phyloP scores from a whole-genome alignment of 495 filamentous ascomycete genomes.

The Trypethelium eluteriae region DNA sequence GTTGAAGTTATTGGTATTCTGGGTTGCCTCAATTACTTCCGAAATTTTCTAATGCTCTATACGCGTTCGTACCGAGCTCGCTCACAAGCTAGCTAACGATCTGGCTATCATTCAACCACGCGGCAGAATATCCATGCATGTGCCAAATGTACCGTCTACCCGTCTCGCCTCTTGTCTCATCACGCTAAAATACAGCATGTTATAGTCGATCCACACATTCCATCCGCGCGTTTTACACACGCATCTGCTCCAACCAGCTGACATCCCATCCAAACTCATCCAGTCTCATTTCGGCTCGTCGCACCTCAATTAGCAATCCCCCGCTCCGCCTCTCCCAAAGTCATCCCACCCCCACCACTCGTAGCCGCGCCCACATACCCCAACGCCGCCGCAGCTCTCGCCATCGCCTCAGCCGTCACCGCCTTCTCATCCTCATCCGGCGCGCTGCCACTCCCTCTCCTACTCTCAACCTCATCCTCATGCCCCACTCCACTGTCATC shows the following conservation, averaged over 20 bases:
- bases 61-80: background rate
- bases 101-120: too few relatives aligned
- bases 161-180: too few relatives aligned
- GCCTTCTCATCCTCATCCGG: slow-evolving; percentile 4
- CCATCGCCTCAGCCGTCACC: background rate
- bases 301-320: too few relatives aligned
- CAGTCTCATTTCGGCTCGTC: too few relatives aligned
- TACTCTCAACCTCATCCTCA: background rate
- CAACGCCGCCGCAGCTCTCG: slow-evolving; percentile 1
- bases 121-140: too few relatives aligned
- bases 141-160: too few relatives aligned
- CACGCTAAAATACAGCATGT: too few relatives aligned
- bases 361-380: background rate
- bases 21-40: background rate
- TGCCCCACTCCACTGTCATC: background rate
- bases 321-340: background rate
- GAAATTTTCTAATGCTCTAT: slow-evolving; percentile 6
- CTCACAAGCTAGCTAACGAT: too few relatives aligned
- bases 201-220: too few relatives aligned
- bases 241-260: too few relatives aligned
- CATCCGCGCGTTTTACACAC: too few relatives aligned
- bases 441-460: background rate
- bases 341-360: background rate
- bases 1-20: background rate
- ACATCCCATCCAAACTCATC: too few relatives aligned